Base-by-base conservation (phyloP, 108 stramenopile species). In the Cyclotella baltica region DNA sequence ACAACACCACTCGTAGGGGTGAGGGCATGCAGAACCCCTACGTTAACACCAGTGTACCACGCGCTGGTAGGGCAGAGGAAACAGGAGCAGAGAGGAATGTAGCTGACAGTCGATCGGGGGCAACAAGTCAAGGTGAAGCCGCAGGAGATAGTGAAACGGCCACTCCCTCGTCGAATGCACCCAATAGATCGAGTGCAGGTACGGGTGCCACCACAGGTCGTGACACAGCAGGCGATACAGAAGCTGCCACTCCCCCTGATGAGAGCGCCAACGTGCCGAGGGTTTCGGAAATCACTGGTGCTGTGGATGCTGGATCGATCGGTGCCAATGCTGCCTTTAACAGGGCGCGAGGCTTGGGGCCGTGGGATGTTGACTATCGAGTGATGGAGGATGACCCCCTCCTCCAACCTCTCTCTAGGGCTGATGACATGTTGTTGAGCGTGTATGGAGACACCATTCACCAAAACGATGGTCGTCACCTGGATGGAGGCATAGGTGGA, bases 401-500 rank as follows among this genome's bases (percentile, higher is more conserved):
- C 3, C 13, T 10, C 13, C 58, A 61, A 61, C 13, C 28, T 27
- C 5, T 61, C 4, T 8, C 31, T 10, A 4, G 9, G 4, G 10
- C 13, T 33, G 63, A 64, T 19, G 19, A 37, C 13, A 19, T 29
- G 18, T 29, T 64, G n/a, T 29, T 64, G 18, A 5, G 11, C 16
- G 35, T 64, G 22, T 64, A 64, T 20, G 52, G 52, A 8, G 52
- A 53, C 52, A 53, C 52, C 19, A 53, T 20, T 4, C 52, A 53
- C n/a, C 52, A 20, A 4, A 53, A 53, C 20, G 37, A 40, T 19
- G 63, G 63, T 2, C 9, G n/a, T 5, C 36, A 64, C 37, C n/a
- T 61, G 19, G n/a, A 20, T 55, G 53, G 53, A 25, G 53, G 53
- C 6, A 25, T 55, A 5, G 53, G 13, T 16, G 28, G 30, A 6